Evolutionary conservation across 75 land plant genomes (phyloP).

Genomic region (Azolla pinnata): DNA sequence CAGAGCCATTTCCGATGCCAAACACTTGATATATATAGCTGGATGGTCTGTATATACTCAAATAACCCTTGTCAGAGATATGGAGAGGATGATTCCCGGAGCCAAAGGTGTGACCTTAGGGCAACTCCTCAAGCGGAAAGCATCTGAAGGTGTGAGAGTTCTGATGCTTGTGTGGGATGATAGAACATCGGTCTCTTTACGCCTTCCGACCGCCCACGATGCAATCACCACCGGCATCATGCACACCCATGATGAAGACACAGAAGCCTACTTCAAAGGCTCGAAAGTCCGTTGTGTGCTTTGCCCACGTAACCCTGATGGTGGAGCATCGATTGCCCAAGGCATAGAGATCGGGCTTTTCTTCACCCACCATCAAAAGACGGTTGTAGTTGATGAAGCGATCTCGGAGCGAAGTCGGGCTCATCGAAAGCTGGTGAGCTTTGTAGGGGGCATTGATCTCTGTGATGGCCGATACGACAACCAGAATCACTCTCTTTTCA

Average conservation of each 20-base stretch:
- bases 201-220: not conserved
- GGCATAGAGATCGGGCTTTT: constrained; percentile 19
- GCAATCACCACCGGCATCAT: constrained; percentile 47
- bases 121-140: constrained; percentile 27
- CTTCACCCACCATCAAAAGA: constrained; percentile 87
- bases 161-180: constrained; percentile 47
- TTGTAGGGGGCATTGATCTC: constrained; percentile 77
- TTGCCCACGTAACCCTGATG: constrained; percentile 40
- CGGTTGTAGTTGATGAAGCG: constrained; percentile 47
- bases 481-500: constrained; percentile 54
- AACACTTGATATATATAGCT: constrained; percentile 49
- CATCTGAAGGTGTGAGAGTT: constrained; percentile 21
- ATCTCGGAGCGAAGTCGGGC: constrained; percentile 4
- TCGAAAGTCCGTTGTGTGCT: constrained; percentile 47
- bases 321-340: constrained; percentile 21
- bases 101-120: constrained; percentile 23
- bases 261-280: constrained; percentile 38
- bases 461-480: constrained; percentile 82
- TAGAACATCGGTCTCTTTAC: constrained; percentile 43
- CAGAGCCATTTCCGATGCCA: constrained; percentile 48
- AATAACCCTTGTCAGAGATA: constrained; percentile 35
- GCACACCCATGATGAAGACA: constrained; percentile 57
- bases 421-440: constrained; percentile 49
- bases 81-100: constrained; percentile 20
- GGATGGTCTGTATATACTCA: constrained; percentile 56